These are phyloP conservation scores for Fraxinus sp. DNA, from an alignment of 305 asterid genomes.

Conservation along the genomic window DNA sequence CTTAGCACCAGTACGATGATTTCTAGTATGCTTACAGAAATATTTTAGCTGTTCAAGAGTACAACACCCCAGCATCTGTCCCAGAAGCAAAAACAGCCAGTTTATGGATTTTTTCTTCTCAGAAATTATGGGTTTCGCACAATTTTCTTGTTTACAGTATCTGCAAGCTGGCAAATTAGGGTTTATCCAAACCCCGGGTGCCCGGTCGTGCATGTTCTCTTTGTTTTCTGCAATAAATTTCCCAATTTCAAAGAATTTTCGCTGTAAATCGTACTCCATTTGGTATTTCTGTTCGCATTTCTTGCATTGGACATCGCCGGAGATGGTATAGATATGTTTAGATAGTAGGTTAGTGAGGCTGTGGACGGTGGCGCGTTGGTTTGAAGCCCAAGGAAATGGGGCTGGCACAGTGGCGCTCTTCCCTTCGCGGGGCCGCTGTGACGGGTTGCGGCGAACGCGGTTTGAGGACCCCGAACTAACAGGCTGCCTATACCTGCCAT, in stretches of 20 bases:
- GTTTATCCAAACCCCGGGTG: neutral
- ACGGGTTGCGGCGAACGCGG: neutral
- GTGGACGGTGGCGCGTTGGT: neutral
- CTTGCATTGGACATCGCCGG: neutral
- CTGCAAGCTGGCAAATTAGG: neutral
- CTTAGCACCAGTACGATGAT: neutral
- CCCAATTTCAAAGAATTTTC: neutral
- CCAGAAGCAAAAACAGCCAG: neutral
- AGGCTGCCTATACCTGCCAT: neutral
- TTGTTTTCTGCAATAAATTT: neutral
- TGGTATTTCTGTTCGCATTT: neutral
- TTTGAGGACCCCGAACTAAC: neutral
- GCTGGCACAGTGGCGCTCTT: neutral
- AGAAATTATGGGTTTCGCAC: neutral
- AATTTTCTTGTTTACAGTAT: neutral
- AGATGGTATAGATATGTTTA: neutral
- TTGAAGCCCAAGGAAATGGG: neutral
- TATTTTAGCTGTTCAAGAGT: neutral
- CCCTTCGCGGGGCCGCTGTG: neutral
- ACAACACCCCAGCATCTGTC: neutral
- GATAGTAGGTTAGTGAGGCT: neutral
- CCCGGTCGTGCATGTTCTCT: neutral
- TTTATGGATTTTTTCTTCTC: neutral
- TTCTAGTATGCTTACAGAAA: neutral
- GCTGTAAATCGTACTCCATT: neutral